These are phyloP conservation scores for Chrysanthemum lavandulifolium DNA, from an alignment of 129 eudicot genomes.

Conservation along the genomic window DNA sequence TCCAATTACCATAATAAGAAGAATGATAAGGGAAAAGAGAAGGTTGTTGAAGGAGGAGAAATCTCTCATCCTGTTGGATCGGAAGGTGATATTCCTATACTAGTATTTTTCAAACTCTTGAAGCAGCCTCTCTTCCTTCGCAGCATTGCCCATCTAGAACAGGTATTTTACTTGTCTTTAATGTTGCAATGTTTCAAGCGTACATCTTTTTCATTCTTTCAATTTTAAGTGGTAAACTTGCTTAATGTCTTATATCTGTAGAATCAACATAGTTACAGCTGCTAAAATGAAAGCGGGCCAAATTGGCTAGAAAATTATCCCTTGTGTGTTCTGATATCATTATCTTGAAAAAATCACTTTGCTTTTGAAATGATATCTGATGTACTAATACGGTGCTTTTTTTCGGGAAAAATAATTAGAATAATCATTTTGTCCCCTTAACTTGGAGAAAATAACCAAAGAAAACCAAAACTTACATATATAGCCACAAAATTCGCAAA, in stretches of 20 bases:
- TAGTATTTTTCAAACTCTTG: constrained; percentile 71
- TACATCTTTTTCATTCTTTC: not conserved
- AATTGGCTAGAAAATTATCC: too few species aligned
- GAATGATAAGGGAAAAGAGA: constrained; percentile 74
- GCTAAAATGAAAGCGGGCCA: too few species aligned
- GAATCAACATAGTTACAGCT: too few species aligned
- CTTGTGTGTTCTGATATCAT: too few species aligned
- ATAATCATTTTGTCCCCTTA: too few species aligned
- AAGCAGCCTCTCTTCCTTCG: constrained; percentile 63
- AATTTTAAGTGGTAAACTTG: not conserved
- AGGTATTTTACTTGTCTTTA: constrained; percentile 46
- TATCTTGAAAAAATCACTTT: too few species aligned
- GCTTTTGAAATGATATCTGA: too few species aligned
- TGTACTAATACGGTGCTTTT: too few species aligned
- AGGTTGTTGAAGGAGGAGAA: constrained; percentile 49
- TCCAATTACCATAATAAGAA: constrained; percentile 38
- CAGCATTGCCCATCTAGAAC: constrained; percentile 36
- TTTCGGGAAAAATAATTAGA: too few species aligned
- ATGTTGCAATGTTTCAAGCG: not conserved
- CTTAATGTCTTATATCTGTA: not conserved
- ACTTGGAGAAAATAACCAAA: too few species aligned
- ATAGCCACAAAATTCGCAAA: too few species aligned
- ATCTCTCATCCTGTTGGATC: constrained; percentile 23
- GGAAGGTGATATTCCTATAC: constrained; percentile 57
- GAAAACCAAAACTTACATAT: too few species aligned